Evolutionary conservation across 1,139 yeast genomes (phyloP).

Genomic region (Yamadazyma songkhlaensis): DNA sequence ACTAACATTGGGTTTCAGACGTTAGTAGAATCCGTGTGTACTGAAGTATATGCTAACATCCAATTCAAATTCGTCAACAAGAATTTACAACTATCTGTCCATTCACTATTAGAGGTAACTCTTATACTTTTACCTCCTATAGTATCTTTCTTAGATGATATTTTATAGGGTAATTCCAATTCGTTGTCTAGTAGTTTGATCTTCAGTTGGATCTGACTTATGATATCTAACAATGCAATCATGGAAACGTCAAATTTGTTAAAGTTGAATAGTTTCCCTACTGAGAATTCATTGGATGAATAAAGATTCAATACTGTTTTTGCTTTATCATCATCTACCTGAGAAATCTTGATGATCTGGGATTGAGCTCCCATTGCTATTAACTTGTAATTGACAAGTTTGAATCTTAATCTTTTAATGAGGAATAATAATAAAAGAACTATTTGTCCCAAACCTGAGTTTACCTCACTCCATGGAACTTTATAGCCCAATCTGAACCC

Average conservation of each 20-base stretch:
- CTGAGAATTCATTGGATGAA: constrained; percentile 63
- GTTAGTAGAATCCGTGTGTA: constrained; percentile 16
- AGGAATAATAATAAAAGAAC: constrained; percentile 68
- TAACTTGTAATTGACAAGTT: constrained; percentile 58
- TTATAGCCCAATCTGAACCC: constrained; percentile 74
- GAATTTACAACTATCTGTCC: constrained; percentile 90
- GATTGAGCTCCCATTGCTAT: constrained; percentile 88
- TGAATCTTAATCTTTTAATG: constrained; percentile 52
- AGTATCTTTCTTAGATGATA: constrained; percentile 49
- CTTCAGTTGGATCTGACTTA: constrained; percentile 53
- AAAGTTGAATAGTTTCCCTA: constrained; percentile 67
- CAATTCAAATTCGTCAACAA: constrained; percentile 68
- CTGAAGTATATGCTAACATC: constrained; percentile 47
- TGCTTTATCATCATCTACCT: constrained; percentile 21
- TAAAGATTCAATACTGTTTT: constrained; percentile 46
- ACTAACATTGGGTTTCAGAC: neutral
- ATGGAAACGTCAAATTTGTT: constrained; percentile 72
- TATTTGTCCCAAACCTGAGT: constrained; percentile 89
- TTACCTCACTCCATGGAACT: constrained; percentile 88
- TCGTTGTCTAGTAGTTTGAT: constrained; percentile 49
- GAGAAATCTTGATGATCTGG: constrained; percentile 55
- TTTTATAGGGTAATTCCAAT: constrained; percentile 70
- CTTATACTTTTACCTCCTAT: constrained; percentile 79
- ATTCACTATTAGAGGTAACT: constrained; percentile 71
- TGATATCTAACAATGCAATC: constrained; percentile 68